Evolutionary conservation across 1,284 basidiomycete genomes (phyloP).

Genomic region (Irpex sp.): DNA sequence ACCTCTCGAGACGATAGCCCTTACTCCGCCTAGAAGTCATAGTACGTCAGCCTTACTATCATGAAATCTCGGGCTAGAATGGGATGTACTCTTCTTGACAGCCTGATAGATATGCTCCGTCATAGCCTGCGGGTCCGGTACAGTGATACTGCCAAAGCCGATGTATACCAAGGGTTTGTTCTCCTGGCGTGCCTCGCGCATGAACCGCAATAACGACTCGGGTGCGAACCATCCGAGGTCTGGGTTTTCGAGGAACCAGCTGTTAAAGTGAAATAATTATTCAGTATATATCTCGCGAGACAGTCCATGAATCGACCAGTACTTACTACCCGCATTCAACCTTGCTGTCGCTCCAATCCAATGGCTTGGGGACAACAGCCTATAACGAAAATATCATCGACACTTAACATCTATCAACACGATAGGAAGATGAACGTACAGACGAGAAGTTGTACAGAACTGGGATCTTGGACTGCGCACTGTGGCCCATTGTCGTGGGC

Average conservation of each 20-base stretch:
- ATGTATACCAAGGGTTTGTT: conserved; percentile 73
- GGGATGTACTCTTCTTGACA: conserved; percentile 51
- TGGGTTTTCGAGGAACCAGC: conserved; percentile 67
- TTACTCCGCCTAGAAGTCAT: conserved; percentile 43
- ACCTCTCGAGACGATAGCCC: conserved; percentile 75
- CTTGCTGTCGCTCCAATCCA: conserved; percentile 76
- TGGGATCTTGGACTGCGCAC: conserved; percentile 64
- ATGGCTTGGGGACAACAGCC: conserved; percentile 65
- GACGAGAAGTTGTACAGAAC: conserved; percentile 68
- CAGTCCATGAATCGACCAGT: no score
- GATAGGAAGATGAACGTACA: conserved; percentile 19
- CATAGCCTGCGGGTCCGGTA: conserved; percentile 64
- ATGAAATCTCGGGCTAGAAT: background rate
- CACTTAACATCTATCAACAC: no score
- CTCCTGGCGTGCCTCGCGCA: conserved; percentile 54
- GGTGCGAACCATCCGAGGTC: conserved; percentile 60
- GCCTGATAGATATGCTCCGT: conserved; percentile 64
- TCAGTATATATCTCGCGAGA: no score
- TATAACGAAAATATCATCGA: no score
- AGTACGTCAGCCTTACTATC: background rate
- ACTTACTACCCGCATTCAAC: conserved; percentile 58
- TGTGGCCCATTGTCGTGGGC: conserved; percentile 63
- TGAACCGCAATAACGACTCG: conserved; percentile 47
- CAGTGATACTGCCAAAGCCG: conserved; percentile 70
- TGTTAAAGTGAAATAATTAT: conserved; percentile 14